These are phyloP conservation scores for Coleophoma crateriformis DNA, from an alignment of 2,329 filamentous ascomycete genomes.

Conservation along the genomic window DNA sequence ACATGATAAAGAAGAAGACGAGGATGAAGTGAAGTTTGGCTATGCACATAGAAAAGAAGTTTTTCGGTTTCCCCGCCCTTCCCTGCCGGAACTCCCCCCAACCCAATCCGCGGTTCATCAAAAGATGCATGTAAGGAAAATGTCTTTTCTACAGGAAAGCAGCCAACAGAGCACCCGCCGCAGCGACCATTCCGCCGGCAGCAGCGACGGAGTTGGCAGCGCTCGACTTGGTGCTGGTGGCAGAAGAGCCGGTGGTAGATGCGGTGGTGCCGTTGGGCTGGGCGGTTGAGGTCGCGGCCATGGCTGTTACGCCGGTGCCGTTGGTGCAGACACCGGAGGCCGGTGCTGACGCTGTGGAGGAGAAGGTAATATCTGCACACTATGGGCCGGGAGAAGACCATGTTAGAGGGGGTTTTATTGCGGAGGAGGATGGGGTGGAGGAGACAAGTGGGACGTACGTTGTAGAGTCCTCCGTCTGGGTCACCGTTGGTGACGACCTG, in stretches of 20 bases:
- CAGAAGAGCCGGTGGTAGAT: background rate
- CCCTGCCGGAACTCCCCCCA: too few relatives aligned
- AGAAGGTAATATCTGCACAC: conserved; percentile 73
- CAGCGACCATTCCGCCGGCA: conserved; percentile 1
- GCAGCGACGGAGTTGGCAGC: background rate
- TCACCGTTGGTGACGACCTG: conserved; percentile 65
- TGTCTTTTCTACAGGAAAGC: conserved; percentile 1
- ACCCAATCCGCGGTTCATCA: too few relatives aligned
- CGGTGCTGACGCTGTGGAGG: conserved; percentile 39
- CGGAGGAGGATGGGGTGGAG: background rate
- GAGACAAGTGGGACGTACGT: conserved; percentile 34
- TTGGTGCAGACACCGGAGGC: conserved; percentile 49
- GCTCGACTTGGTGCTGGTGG: background rate
- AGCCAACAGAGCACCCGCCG: conserved; percentile 1
- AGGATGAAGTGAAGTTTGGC: too few relatives aligned
- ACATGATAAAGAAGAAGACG: too few relatives aligned
- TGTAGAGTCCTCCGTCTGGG: conserved; percentile 59
- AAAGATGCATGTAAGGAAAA: too few relatives aligned
- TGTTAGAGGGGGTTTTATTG: conserved; percentile 5
- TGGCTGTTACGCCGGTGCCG: conserved; percentile 44
- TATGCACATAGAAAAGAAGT: too few relatives aligned
- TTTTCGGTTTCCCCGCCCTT: too few relatives aligned
- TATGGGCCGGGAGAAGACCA: conserved; percentile 20
- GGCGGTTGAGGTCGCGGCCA: conserved; percentile 4
- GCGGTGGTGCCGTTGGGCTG: conserved; percentile 9